phyloP scores from a whole-genome alignment of 208 protist species.

The Leishmania aethiopica region DNA sequence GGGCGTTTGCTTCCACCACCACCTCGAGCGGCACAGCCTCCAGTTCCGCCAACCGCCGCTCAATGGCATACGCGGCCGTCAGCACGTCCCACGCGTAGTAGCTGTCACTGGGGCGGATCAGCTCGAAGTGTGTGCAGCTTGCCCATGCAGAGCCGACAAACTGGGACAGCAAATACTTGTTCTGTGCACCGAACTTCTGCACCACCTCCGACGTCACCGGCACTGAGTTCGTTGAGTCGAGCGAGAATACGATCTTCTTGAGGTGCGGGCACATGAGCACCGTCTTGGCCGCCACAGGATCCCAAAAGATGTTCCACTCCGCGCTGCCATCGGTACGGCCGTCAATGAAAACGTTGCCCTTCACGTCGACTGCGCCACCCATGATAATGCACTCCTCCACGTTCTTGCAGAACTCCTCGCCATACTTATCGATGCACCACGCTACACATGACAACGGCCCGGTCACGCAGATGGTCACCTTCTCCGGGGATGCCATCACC shows the following conservation, averaged over 20 bases:
- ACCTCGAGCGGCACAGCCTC: conserved; percentile 64
- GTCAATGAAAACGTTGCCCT: conserved; percentile 84
- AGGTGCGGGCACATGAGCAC: conserved; percentile 67
- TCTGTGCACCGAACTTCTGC: conserved; percentile 78
- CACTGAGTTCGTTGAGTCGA: conserved; percentile 87
- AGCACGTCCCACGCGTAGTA: conserved; percentile 93
- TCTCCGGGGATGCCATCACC: conserved; percentile 67
- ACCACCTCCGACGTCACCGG: conserved; percentile 72
- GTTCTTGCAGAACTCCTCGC: conserved; percentile 70
- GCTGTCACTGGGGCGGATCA: conserved; percentile 63
- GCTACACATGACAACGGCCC: conserved; percentile 86
- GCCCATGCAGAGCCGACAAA: conserved; percentile 86
- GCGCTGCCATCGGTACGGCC: conserved; percentile 72
- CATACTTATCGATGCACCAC: conserved; percentile 85
- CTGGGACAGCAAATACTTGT: conserved; percentile 79
- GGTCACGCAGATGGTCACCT: conserved; percentile 89
- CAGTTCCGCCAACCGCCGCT: conserved; percentile 49
- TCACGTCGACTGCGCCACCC: conserved; percentile 84
- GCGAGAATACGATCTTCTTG: conserved; percentile 71
- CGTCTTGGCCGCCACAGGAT: conserved; percentile 69
- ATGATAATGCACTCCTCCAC: conserved; percentile 90
- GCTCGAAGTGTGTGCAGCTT: conserved; percentile 73
- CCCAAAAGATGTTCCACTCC: conserved; percentile 94
- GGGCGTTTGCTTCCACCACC: conserved; percentile 32
- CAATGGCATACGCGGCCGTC: conserved; percentile 80